Evolutionary conservation across 1,284 basidiomycete genomes (phyloP).

Genomic region (Ustilago sp.): DNA sequence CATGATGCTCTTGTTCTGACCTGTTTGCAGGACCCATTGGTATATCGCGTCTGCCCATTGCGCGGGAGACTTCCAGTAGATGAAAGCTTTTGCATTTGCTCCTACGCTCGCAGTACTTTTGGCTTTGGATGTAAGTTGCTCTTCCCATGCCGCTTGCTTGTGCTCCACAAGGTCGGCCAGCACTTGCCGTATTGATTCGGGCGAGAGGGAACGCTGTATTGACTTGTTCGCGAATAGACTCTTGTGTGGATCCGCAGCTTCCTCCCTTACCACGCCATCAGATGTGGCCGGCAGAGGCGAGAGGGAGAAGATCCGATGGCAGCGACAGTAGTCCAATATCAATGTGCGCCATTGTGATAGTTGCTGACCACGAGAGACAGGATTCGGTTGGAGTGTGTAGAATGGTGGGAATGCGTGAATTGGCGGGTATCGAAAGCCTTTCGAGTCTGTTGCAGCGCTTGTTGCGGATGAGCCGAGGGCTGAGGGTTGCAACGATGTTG

Average conservation of each 20-base stretch:
- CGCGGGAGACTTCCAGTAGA: constrained; percentile 73
- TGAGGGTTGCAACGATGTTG: not conserved
- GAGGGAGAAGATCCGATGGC: constrained; percentile 70
- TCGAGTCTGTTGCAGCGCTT: not conserved
- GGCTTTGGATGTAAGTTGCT: constrained; percentile 19
- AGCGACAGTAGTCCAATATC: constrained; percentile 70
- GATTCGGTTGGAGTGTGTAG: constrained; percentile 74
- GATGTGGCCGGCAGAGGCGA: constrained; percentile 58
- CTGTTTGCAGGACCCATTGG: constrained; percentile 73
- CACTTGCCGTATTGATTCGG: constrained; percentile 44
- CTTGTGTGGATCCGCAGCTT: constrained; percentile 24
- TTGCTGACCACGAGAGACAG: constrained; percentile 71
- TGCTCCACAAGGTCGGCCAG: constrained; percentile 57
- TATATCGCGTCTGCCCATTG: constrained; percentile 73
- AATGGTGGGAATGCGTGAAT: constrained; percentile 74
- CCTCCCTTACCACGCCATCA: not conserved
- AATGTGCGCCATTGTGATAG: constrained; percentile 71
- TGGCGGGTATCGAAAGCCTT: constrained; percentile 70
- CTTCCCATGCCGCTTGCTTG: constrained; percentile 44
- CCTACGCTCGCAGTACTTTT: not conserved
- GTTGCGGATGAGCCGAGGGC: constrained; percentile 13
- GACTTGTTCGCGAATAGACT: constrained; percentile 33
- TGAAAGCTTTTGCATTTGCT: constrained; percentile 58
- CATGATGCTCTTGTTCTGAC: constrained; percentile 73
- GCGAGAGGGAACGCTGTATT: constrained; percentile 42